A percentile compares a stretch with the other conserved stretches of the same genome.
These are phyloP conservation scores for Malassezia caprae DNA, from an alignment of 1,284 basidiomycete species.

Conservation along the genomic window DNA sequence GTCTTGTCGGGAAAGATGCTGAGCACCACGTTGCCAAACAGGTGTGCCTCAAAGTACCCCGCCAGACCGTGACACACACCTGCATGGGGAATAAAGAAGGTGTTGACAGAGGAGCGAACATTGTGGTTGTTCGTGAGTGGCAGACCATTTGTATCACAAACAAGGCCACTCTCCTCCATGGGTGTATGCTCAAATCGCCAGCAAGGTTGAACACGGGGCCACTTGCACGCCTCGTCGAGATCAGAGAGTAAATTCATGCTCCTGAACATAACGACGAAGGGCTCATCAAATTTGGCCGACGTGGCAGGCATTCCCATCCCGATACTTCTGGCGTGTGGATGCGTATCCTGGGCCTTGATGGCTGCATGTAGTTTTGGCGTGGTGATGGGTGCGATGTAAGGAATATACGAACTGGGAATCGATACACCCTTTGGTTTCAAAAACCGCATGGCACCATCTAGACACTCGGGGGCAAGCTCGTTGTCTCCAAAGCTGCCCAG, in stretches of 20 bases:
- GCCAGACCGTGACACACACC: slow-evolving; percentile 92
- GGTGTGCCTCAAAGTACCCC: slow-evolving; percentile 90
- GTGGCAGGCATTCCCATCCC: slow-evolving; percentile 11
- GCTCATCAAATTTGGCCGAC: slow-evolving; percentile 66
- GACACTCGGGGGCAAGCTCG: slow-evolving; percentile 90
- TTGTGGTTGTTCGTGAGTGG: slow-evolving; percentile 51
- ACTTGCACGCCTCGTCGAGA: slow-evolving; percentile 54
- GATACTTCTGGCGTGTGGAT: slow-evolving; percentile 15
- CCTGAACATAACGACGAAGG: slow-evolving; percentile 96
- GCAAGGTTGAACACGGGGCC: slow-evolving; percentile 77
- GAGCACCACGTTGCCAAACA: slow-evolving; percentile 77
- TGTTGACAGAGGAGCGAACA: slow-evolving; percentile 49
- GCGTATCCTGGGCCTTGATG: slow-evolving; percentile 3
- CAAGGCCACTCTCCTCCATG: slow-evolving; percentile 23
- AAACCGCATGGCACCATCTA: slow-evolving; percentile 83
- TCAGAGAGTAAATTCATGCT: slow-evolving; percentile 55
- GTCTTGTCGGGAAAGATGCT: slow-evolving; percentile 80
- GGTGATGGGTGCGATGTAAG: slow-evolving; percentile 83
- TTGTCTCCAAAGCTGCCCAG: slow-evolving; percentile 97
- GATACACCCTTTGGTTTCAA: slow-evolving; percentile 67
- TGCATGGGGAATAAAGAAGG: slow-evolving; percentile 87
- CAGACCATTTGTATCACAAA: slow-evolving; percentile 33
- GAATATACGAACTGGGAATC: slow-evolving; percentile 89
- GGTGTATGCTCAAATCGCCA: slow-evolving; percentile 84
- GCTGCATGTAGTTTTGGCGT: slow-evolving; percentile 76